Conservation (phyloP, 352 stramenopile species). For the Phytophthora litchii region DNA sequence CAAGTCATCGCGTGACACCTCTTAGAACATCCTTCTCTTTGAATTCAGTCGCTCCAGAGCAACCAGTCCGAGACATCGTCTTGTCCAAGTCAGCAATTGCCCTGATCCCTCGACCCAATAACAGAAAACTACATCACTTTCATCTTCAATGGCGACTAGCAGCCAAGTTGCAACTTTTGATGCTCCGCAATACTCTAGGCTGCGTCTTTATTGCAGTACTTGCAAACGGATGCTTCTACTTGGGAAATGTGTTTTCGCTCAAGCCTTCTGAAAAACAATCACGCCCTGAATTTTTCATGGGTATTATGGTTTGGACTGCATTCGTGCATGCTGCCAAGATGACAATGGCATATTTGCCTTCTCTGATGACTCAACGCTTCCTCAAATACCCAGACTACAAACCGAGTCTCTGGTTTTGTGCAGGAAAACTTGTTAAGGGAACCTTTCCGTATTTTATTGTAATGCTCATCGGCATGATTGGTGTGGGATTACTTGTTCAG, state of each 20-base stretch:
- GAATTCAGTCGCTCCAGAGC: constrained; percentile 1
- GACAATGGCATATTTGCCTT: constrained; percentile 20
- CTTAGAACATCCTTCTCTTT: constrained; percentile 8
- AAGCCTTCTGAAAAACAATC: constrained; percentile 24
- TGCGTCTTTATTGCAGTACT: constrained; percentile 16
- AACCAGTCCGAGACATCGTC: neutral
- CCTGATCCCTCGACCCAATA: constrained; percentile 1
- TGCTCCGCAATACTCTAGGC: constrained; percentile 23
- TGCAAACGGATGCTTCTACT: constrained; percentile 26
- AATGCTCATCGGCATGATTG: constrained; percentile 9
- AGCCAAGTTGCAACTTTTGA: constrained; percentile 25
- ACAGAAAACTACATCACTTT: constrained; percentile 12
- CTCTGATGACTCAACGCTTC: constrained; percentile 21
- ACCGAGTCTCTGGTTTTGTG: constrained; percentile 20
- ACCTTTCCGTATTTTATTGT: constrained; percentile 9
- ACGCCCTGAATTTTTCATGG: constrained; percentile 28
- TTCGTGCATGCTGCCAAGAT: constrained; percentile 12
- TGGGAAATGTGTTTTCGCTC: constrained; percentile 26
- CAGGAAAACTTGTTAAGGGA: constrained; percentile 10
- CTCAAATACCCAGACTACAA: constrained; percentile 7
- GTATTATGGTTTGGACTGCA: constrained; percentile 16
- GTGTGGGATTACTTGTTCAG: constrained; percentile 19
- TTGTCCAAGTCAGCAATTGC: constrained; percentile 11
- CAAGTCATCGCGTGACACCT: constrained; percentile 18
- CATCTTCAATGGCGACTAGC: constrained; percentile 20